Evolutionary conservation across 495 filamentous ascomycete species (phyloP).

Genomic region (Cairneyella variabilis): DNA sequence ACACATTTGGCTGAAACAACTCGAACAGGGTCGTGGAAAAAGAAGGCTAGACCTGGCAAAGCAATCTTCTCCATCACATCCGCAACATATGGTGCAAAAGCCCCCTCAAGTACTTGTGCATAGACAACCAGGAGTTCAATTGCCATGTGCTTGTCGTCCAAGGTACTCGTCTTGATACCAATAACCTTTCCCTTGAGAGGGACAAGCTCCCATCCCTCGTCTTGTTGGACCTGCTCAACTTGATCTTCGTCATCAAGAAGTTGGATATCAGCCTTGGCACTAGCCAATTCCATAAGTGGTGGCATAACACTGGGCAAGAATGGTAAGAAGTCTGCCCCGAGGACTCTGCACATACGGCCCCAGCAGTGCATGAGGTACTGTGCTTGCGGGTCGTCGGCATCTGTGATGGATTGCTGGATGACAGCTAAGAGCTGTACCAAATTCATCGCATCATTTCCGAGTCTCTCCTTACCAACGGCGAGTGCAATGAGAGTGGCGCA

Average conservation of each 20-base stretch:
- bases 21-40: constrained; percentile 98
- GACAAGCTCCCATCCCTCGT: constrained; percentile 97
- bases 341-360: constrained; percentile 96
- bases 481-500: constrained; percentile 96
- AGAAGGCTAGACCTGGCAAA: constrained; percentile 90
- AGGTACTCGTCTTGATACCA: constrained; percentile 91
- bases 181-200: constrained; percentile 96
- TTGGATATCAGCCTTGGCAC: constrained; percentile 96
- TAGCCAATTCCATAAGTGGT: constrained; percentile 83
- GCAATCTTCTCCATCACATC: constrained; percentile 97
- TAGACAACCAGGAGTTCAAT: constrained; percentile 97
- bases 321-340: constrained; percentile 85
- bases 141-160: constrained; percentile 99
- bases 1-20: constrained; percentile 93
- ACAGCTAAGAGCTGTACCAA: constrained; percentile 81
- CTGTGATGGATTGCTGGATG: constrained; percentile 83
- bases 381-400: constrained; percentile 93
- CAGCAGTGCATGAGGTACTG: constrained; percentile 98
- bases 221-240: constrained; percentile 85
- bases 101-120: constrained; percentile 85
- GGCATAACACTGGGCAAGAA: constrained; percentile 93
- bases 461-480: constrained; percentile 88
- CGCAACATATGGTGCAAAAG: constrained; percentile 86
- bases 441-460: constrained; percentile 79
- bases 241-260: constrained; percentile 94